Base-by-base conservation (phyloP, 495 filamentous ascomycete genomes). In the Penicillium salamii region DNA sequence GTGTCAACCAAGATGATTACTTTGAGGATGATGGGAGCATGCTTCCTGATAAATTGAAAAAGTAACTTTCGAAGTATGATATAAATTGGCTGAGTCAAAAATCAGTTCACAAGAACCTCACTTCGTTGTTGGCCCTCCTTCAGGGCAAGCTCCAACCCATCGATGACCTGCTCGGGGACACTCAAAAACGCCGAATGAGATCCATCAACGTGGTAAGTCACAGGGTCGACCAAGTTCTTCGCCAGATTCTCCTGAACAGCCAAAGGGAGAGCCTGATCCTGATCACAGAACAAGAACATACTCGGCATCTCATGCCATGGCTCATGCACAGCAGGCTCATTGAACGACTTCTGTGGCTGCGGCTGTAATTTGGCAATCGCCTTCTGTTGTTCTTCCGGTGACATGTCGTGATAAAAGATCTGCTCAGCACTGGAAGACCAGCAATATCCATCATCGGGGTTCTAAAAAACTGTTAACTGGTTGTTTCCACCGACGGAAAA, bases 201-300 rank as follows among this genome's bases (percentile, higher is more conserved):
- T 0, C 20, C 44, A 17, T 53, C 29, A 9, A 42, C 35, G 7
- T 50, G 54, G 12, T 48, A 55, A 7, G 40, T 42, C 11, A 43
- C 40, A 11, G 50, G 40, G 23, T 50, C 55, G 6, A 42, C 51
- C 47, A 61, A 14, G 1, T 5, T 42, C 34, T 39, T 7, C 5
- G 50, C 61, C 33, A 61, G 61, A 13, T 44, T 53, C 46, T 68
- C 69, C 55, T 81, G 78, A 1, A 49, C 36, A 12, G 44, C 32
- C 1, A 68, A 36, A 0, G 62, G 61, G 32, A 78, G 56, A 9
- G 64, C 61, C 24, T 52, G 28, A 49, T 81, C 78, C 9, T 67
- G 51, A 21, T 78, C 71, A 34, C 70, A 78, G 13, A 79, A 47
- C 1, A 81, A 47, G 31, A 76, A 81, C 15, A 73, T 74, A 11